Evolutionary conservation across 176 grass and related monocot genomes (phyloP), one percentile per base, ranked within the genome.

Genomic region (Rhynchospora tenuis): DNA sequence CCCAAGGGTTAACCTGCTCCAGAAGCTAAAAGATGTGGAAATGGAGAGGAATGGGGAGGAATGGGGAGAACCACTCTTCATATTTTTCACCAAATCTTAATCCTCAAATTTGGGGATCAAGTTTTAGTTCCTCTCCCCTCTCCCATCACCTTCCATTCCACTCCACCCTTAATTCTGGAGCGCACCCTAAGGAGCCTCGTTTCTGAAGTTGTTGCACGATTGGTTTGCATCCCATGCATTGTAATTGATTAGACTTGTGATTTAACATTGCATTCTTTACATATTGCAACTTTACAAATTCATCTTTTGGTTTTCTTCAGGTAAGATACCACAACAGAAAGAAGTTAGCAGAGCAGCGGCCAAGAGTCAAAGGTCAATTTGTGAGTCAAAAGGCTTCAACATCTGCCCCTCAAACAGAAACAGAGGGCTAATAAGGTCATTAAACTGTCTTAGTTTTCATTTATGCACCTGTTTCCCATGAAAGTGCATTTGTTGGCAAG

Each of bases 281-380:
- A 20, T 15, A 70, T 71, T 71, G 73, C 73, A 56, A 55, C 42
- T 45, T 77, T 77, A 56, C 23, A 28, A 67, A 52, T 2, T 24
- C 26, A 50, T 83, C 54, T 27, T 51, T 81, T 81, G 24, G 48
- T 81, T 81, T 60, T 47, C 29, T 77, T 56, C 89, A 99, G 97
- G 97, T 99, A 19, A 96, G 97, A 56, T 99, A 99, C 85, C 87
- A 96, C 47, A 96, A 87, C 69, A 95, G 97, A 83, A 93, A 96
- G 81, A 99, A 93, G 83, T 88, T 99, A 83, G 93, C 97, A 9
- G 93, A 99, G 29, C 93, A 95, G 70, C 84, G 97, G 46, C 93
- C 88, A 1, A 92, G 97, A 83, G 86, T 99, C 60, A 99, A 96
- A 85, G 97, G 97, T 56, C 97, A 99, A 72, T 99, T 99, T 93